Base-by-base conservation (phyloP, 208 protist species). In the Trypanosoma grayi region DNA sequence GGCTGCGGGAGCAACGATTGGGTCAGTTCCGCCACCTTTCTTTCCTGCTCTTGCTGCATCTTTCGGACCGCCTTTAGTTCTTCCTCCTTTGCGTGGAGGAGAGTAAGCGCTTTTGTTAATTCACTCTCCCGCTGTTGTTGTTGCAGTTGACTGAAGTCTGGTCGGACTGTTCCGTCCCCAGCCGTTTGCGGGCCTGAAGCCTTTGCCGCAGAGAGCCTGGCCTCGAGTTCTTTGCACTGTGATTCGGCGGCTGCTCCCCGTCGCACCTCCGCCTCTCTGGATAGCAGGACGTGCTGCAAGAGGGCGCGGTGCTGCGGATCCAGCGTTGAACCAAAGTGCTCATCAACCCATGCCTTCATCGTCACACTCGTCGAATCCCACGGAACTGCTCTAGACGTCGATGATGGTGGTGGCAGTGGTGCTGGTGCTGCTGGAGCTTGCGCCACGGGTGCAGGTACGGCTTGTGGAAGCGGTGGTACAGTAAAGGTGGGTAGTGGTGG, bases 301-400 rank as follows among this genome's bases (percentile, higher is more conserved):
- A 71, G 51, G 11, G 53, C 59, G 28, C 57, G 64, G 30, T 70
- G 69, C 37, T 65, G 65, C 18, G 71, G 46, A 47, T 77, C 71
- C 18, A 66, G 30, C 16, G 61, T 55, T 14, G 52, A 22, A 5
- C 51, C 55, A 57, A 65, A 65, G 61, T 65, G 27, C 24, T 57
- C 40, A 16, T 65, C 61, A 16, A 71, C 56, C 65, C 65, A 71
- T 11, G 56, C 34, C 40, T 53, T 56, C 55, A 64, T 64, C 6
- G 45, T 64, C 16, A 39, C 65, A 33, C 59, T 36, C 24, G 28
- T 5, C 11, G 30, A 1, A 20, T 45, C 36, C 16, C 24, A 43
- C 25, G 31, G 34, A 8, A 39, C 24, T 48, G 0, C 48, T 24
- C 18, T 27, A 6, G 60, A 2, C 16, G n/a, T n/a, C n/a, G 58